Base-by-base conservation (phyloP, 2,329 filamentous ascomycete genomes). In the Penicillium thymicola region DNA sequence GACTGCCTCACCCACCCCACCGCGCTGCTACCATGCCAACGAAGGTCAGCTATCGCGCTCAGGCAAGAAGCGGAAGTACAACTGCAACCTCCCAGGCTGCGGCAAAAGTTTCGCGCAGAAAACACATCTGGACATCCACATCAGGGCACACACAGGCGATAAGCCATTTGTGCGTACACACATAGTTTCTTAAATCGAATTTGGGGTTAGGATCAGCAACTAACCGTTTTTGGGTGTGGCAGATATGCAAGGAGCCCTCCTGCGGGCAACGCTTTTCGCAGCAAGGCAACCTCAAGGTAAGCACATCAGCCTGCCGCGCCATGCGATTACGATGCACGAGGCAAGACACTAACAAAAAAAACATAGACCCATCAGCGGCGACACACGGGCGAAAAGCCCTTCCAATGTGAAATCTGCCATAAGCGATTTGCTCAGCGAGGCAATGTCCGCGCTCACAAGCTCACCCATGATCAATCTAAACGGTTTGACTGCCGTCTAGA, bases 101-200 rank as follows among this genome's bases (percentile, higher is more conserved):
- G 80, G 81, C 65, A 95, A 94, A 78, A 85, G 83, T 59, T 97
- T 97, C 73, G 85, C 85, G 58, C 93, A 97, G 70, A 96, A 93
- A 76, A 96, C 92, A 1, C 93, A 97, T 67, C 82, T 97, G 11
- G 89, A 94, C 59, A 97, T 95, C 47, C 94, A 99, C 72, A 86
- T 85, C 44, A 84, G 92, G 62, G 88, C 89, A 5, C 94, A 99
- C 74, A 96, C 90, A 2, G 94, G 94, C 16, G 86, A 89, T 52
- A 94, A 92, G 72, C 93, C 93, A 58, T 97, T 93, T 72, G 89
- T 96, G 78, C 80, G 90, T 79, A 43, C 11, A 32, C 7, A 4
- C 5, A 18, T 18, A 14, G 1, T 7, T 27, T n/a, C 11, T n/a
- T 14, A 5, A 27, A 44, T 18, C 5, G 16, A 27, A 38, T 27